Percentiles rank a stretch among this genome's conserved stretches.
Conservation (phyloP, 164 flowering plant species). For the Euptelea pleiosperma region DNA sequence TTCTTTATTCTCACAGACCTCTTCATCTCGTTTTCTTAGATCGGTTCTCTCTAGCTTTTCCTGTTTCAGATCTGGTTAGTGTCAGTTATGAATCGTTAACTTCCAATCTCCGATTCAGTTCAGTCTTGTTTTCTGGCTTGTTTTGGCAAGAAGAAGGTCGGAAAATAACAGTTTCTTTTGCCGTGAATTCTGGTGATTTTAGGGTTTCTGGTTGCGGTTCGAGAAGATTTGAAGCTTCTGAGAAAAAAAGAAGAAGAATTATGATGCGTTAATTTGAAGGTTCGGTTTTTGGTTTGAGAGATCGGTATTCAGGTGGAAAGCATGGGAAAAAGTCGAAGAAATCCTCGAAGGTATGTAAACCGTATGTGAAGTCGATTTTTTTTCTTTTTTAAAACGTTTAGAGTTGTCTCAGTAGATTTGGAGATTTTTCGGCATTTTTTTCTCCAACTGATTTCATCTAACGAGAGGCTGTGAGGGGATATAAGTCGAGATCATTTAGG, state of each 20-base stretch:
- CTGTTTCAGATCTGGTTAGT: slow-evolving; percentile 2
- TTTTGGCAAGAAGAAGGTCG: not conserved
- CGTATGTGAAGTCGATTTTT: too few species aligned
- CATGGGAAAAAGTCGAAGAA: not conserved
- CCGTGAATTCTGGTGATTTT: not conserved
- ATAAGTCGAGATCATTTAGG: too few species aligned
- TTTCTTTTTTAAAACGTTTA: too few species aligned
- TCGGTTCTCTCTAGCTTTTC: not conserved
- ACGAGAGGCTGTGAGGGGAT: too few species aligned
- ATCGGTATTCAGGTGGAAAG: not conserved
- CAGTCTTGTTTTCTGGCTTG: not conserved
- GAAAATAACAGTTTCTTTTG: not conserved
- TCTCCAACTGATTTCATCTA: too few species aligned
- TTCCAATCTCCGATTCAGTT: not conserved
- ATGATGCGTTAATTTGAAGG: not conserved
- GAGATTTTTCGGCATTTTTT: too few species aligned
- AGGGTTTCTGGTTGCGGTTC: not conserved
- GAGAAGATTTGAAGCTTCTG: not conserved
- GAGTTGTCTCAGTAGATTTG: too few species aligned
- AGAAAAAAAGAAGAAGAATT: not conserved
- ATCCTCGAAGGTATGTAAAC: too few species aligned
- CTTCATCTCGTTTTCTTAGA: too few species aligned
- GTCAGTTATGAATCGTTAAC: not conserved
- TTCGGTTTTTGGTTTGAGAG: not conserved
- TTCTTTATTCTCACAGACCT: too few species aligned